These are phyloP conservation scores for Capsicum baccatum DNA, from an alignment of 257 asterid genomes.

Conservation along the genomic window DNA sequence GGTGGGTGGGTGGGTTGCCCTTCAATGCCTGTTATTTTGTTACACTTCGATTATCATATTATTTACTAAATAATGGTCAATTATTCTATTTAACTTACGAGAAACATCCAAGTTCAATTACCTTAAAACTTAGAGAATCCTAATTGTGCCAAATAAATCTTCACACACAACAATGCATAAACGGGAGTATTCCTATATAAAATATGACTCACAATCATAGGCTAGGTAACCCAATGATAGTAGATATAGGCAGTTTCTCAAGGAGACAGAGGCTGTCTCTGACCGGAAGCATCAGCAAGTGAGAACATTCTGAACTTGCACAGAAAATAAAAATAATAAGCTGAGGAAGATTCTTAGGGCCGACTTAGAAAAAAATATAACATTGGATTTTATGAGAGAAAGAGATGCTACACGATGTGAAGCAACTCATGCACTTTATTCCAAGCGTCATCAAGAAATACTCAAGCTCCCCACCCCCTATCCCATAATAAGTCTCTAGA, in stretches of 20 bases:
- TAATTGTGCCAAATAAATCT: background rate
- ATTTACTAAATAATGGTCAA: background rate
- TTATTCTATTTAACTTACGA: background rate
- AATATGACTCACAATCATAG: constrained; percentile 75
- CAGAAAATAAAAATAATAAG: constrained; percentile 27
- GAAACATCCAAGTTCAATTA: background rate
- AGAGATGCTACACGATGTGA: background rate
- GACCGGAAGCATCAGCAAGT: constrained; percentile 82
- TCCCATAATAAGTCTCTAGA: background rate
- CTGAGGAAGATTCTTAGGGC: constrained; percentile 13
- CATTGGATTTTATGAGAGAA: background rate
- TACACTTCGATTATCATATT: no score
- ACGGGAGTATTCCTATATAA: background rate
- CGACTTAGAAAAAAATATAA: background rate
- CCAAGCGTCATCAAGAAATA: constrained; percentile 2
- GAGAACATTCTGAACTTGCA: constrained; percentile 86
- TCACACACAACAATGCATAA: background rate
- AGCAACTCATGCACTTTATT: background rate
- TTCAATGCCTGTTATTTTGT: no score
- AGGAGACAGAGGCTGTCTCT: constrained; percentile 83
- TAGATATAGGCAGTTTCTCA: constrained; percentile 90
- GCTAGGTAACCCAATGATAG: constrained; percentile 92
- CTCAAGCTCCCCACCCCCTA: background rate
- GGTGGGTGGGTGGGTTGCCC: no score
- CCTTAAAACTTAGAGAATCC: constrained; percentile 18